Conservation (phyloP, 1,139 yeast genomes). For the Saccharomycopsis crataegensis region DNA sequence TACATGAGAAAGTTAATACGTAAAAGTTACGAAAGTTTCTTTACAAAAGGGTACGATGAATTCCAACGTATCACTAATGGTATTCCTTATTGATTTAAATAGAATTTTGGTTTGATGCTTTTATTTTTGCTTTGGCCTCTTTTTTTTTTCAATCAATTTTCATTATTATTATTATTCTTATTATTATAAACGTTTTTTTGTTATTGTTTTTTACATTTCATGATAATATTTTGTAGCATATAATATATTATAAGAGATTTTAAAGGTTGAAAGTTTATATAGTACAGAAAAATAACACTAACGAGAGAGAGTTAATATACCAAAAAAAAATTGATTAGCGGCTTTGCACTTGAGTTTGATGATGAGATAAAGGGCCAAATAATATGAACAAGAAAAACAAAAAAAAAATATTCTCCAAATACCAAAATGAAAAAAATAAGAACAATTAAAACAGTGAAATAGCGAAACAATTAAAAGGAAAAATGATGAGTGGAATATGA, state of each 20-base stretch:
- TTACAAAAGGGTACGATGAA: conserved; percentile 94
- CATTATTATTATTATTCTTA: not conserved
- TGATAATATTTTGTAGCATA: too few species aligned
- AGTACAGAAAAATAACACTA: not conserved
- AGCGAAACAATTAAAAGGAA: not conserved
- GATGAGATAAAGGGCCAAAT: not conserved
- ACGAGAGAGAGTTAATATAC: too few species aligned
- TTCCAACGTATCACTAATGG: conserved; percentile 96
- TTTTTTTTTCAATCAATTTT: not conserved
- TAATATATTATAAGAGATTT: too few species aligned
- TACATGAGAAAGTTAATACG: conserved; percentile 69
- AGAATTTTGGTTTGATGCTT: not conserved
- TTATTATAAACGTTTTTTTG: not conserved
- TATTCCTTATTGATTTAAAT: conserved; percentile 59
- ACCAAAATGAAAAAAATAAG: not conserved
- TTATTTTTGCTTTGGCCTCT: not conserved
- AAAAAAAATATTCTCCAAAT: not conserved
- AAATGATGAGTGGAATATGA: not conserved
- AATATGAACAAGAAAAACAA: not conserved
- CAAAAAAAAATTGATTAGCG: not conserved
- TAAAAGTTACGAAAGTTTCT: conserved; percentile 79
- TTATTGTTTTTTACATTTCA: not conserved
- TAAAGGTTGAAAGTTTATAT: not conserved
- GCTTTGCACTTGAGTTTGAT: not conserved
- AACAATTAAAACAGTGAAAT: not conserved